Conservation (phyloP, 768 basidiomycete species). For the Agrocybe pediades region DNA sequence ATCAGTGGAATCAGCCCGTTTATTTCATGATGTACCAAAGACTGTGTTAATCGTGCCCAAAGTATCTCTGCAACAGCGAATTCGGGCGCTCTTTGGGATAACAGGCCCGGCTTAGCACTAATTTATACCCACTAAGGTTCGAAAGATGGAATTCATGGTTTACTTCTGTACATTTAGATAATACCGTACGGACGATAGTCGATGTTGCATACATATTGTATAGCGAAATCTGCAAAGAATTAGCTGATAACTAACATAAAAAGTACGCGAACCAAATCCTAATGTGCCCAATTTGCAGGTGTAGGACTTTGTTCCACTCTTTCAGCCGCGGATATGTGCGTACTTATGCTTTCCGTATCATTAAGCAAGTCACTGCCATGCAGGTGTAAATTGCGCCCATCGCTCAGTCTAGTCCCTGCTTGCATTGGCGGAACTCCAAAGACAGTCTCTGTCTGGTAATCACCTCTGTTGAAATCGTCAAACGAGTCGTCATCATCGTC, state of each 20-base stretch:
- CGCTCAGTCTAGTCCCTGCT: constrained; percentile 24
- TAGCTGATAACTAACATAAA: neutral
- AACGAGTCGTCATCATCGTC: constrained; percentile 56
- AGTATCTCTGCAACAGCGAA: constrained; percentile 24
- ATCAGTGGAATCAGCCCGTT: constrained; percentile 23
- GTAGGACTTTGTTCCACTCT: constrained; percentile 68
- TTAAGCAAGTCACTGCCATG: constrained; percentile 64
- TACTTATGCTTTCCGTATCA: constrained; percentile 63
- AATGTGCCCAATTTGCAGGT: constrained; percentile 41
- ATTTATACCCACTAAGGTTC: too few species aligned
- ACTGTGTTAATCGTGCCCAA: constrained; percentile 18
- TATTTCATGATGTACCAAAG: constrained; percentile 21
- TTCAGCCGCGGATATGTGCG: constrained; percentile 49
- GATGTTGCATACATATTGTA: too few species aligned
- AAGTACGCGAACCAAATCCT: neutral
- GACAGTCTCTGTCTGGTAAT: constrained; percentile 61
- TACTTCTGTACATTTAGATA: too few species aligned
- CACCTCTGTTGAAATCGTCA: constrained; percentile 42
- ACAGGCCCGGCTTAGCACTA: too few species aligned
- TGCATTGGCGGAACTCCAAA: constrained; percentile 66
- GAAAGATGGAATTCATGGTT: too few species aligned
- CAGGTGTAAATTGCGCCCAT: constrained; percentile 47
- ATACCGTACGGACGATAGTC: too few species aligned
- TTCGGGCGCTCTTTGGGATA: constrained; percentile 24
- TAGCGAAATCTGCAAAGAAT: too few species aligned